Percentiles rank a stretch among this genome's conserved stretches.
phyloP scores from a whole-genome alignment of 768 basidiomycete genomes.

The Tulasnella sp. region DNA sequence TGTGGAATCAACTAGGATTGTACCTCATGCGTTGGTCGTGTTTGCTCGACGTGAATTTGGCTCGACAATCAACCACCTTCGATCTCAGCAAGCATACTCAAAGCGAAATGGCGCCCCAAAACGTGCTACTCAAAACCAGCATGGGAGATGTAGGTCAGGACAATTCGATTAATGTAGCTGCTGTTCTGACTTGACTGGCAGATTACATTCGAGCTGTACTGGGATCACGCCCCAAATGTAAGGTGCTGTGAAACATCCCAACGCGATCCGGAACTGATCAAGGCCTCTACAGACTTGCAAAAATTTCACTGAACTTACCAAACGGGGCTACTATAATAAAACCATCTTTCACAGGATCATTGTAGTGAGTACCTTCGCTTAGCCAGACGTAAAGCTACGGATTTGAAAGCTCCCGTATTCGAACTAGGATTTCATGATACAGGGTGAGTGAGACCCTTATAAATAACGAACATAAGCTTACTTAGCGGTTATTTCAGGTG shows the following conservation, averaged over 20 bases:
- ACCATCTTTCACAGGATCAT: constrained; percentile 89
- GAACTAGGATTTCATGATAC: constrained; percentile 89
- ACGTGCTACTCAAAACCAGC: constrained; percentile 72
- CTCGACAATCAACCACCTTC: background rate
- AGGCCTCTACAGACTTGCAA: constrained; percentile 65
- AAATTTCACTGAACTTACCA: constrained; percentile 89
- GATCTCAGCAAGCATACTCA: background rate
- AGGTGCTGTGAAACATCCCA: constrained; percentile 18
- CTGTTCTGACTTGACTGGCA: background rate
- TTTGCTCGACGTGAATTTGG: background rate
- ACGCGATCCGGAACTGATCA: constrained; percentile 20
- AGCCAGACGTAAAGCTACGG: too few relatives aligned
- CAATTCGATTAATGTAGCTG: background rate
- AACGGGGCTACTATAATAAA: constrained; percentile 86
- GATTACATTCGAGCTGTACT: constrained; percentile 84
- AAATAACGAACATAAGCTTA: too few relatives aligned
- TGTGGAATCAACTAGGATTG: background rate
- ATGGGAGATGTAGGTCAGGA: constrained; percentile 49
- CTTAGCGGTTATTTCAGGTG: constrained; percentile 31
- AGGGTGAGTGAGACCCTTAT: constrained; percentile 36
- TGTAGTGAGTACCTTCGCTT: constrained; percentile 42
- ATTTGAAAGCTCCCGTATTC: background rate
- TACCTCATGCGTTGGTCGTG: background rate
- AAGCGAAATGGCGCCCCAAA: constrained; percentile 24
- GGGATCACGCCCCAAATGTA: constrained; percentile 77